These are phyloP conservation scores for Boletus rubropictus DNA, from an alignment of 768 basidiomycete species.

Conservation along the genomic window DNA sequence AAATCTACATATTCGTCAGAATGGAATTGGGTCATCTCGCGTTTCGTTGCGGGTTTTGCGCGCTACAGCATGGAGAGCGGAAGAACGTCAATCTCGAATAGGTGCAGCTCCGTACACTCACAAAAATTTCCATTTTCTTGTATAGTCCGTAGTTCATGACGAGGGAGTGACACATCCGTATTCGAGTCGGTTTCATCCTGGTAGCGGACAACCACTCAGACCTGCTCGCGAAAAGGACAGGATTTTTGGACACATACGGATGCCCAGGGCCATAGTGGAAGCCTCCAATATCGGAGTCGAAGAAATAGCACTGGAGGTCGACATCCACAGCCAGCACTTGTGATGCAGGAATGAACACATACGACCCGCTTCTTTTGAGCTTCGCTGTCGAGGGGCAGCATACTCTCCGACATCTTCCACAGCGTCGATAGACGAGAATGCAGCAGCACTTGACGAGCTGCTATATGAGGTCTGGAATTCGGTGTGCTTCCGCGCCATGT, in stretches of 20 bases:
- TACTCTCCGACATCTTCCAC: conserved; percentile 34
- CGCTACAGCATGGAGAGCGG: conserved; percentile 47
- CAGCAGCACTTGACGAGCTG: neutral
- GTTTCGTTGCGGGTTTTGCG: conserved; percentile 97
- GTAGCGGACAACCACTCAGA: neutral
- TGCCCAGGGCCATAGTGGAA: conserved; percentile 99
- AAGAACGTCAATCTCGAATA: neutral
- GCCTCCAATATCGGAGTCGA: conserved; percentile 98
- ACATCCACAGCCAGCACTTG: conserved; percentile 4
- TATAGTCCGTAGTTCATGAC: conserved; percentile 99
- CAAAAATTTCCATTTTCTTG: conserved; percentile 99
- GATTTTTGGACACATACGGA: conserved; percentile 49
- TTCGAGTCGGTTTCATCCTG: conserved; percentile 96
- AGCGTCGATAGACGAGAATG: neutral
- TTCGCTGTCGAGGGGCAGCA: conserved; percentile 68
- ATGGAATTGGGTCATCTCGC: conserved; percentile 99
- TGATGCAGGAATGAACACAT: conserved; percentile 30
- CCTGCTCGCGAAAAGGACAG: neutral
- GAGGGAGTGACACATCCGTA: conserved; percentile 98
- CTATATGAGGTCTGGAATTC: neutral
- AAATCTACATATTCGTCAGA: conserved; percentile 99
- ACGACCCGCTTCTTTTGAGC: conserved; percentile 82
- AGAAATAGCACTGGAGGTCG: conserved; percentile 85
- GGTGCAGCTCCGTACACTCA: conserved; percentile 39
- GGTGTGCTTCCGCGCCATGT: neutral